Evolutionary conservation across 129 eudicot species (phyloP).

Genomic region (Solidago caesia): DNA sequence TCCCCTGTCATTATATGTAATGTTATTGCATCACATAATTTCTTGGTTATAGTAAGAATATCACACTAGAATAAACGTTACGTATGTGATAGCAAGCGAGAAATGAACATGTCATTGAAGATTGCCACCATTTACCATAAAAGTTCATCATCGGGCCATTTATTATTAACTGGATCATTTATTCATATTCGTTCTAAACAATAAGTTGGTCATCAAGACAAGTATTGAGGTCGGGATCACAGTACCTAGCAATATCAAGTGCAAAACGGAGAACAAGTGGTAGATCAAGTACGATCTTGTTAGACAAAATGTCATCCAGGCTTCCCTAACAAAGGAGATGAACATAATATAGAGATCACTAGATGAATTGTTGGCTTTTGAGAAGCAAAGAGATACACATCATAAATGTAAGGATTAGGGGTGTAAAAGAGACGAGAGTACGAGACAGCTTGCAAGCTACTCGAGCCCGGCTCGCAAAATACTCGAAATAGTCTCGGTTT

Average conservation of each 20-base stretch:
- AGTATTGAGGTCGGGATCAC: not conserved
- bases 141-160: not conserved
- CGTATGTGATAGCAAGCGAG: not conserved
- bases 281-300: conserved; percentile 48
- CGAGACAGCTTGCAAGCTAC: too few species aligned
- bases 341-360: conserved; percentile 14
- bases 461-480: too few species aligned
- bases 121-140: conserved; percentile 5
- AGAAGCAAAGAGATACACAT: not conserved
- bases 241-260: conserved; percentile 68
- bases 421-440: too few species aligned
- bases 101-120: not conserved
- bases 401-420: not conserved
- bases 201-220: not conserved
- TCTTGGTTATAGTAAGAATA: not conserved
- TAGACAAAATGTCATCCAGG: conserved; percentile 51
- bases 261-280: conserved; percentile 64
- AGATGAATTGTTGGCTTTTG: not conserved
- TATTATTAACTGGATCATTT: not conserved
- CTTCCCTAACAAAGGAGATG: conserved; percentile 47
- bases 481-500: too few species aligned
- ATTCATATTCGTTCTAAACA: not conserved
- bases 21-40: not conserved
- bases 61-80: not conserved
- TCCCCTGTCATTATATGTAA: conserved; percentile 43